phyloP scores from a whole-genome alignment of 2,329 filamentous ascomycete species.

The Diaporthe humulicola region DNA sequence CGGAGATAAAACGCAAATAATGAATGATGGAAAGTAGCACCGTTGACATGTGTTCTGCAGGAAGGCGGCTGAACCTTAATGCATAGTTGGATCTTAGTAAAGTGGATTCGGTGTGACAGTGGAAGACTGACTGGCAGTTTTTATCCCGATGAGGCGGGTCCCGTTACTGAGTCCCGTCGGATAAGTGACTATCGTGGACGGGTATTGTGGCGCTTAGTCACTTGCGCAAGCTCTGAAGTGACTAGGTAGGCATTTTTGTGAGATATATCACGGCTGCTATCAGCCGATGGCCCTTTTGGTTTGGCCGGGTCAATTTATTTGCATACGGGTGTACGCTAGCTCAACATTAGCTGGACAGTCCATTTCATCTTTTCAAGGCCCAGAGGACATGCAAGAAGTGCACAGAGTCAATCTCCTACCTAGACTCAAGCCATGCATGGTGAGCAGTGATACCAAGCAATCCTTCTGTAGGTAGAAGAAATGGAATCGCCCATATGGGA shows the following conservation, averaged over 20 bases:
- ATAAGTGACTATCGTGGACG: neutral
- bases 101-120: neutral
- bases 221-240: neutral
- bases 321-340: neutral
- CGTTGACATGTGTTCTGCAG: neutral
- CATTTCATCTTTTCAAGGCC: neutral
- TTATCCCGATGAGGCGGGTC: neutral
- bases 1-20: neutral
- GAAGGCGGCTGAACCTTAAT: neutral
- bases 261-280: neutral
- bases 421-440: neutral
- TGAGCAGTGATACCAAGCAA: neutral
- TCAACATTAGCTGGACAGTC: neutral
- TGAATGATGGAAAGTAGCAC: no score
- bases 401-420: neutral
- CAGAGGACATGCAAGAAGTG: neutral
- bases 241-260: neutral
- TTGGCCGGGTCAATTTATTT: neutral
- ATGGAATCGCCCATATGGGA: neutral
- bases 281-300: neutral
- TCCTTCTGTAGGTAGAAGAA: neutral
- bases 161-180: neutral
- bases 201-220: neutral
- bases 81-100: neutral
- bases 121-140: neutral